These are phyloP conservation scores for Solanum hybrid DNA, from an alignment of 305 asterid species.

Conservation along the genomic window DNA sequence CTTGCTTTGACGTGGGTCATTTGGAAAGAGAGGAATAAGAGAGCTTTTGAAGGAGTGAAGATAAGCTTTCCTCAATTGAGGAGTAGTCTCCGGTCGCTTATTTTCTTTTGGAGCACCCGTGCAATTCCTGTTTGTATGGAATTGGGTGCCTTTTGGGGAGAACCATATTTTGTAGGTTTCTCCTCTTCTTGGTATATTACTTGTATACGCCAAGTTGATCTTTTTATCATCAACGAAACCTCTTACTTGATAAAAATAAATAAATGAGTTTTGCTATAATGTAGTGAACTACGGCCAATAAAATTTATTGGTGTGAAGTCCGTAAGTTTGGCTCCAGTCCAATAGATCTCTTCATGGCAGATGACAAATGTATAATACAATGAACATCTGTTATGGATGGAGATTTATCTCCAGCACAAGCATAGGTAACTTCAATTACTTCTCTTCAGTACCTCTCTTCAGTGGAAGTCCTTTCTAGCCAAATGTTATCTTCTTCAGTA, in stretches of 20 bases:
- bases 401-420: not conserved
- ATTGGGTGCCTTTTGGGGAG: not conserved
- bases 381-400: not conserved
- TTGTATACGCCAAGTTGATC: not conserved
- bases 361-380: not conserved
- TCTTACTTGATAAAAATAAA: not conserved
- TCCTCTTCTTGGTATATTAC: not conserved
- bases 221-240: not conserved
- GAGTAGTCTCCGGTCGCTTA: not conserved
- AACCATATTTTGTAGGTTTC: not conserved
- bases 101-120: not conserved
- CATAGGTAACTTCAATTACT: not conserved
- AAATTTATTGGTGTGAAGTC: not conserved
- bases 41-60: not conserved
- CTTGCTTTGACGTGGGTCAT: not conserved
- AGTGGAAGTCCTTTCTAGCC: not conserved
- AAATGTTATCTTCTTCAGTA: not conserved
- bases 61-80: not conserved
- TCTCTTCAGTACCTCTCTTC: not conserved
- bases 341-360: not conserved
- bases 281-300: not conserved
- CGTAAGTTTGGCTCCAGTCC: not conserved
- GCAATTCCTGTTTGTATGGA: not conserved
- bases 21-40: not conserved
- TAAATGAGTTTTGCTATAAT: not conserved